Percentiles rank a stretch among this genome's conserved stretches.
phyloP scores from a whole-genome alignment of 2,329 filamentous ascomycete genomes.

The Macrophomina tecta region DNA sequence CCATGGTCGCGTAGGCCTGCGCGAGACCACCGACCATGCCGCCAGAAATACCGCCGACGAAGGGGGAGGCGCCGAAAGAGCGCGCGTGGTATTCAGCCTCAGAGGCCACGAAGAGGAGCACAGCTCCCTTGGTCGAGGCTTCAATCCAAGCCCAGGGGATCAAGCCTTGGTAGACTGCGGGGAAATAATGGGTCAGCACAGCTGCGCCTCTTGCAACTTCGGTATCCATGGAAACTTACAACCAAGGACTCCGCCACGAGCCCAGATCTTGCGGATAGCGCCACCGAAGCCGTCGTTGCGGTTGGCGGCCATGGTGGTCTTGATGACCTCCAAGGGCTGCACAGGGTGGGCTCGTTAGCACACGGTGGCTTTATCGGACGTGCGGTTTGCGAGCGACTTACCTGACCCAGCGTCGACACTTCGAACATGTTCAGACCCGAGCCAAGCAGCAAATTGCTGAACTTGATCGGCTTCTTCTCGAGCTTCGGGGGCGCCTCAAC shows the following conservation, averaged over 20 bases:
- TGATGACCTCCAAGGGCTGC: conserved; percentile 95
- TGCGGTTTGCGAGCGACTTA: conserved; percentile 39
- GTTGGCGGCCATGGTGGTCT: conserved; percentile 99
- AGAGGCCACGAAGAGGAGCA: conserved; percentile 97
- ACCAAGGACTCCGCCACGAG: conserved; percentile 88
- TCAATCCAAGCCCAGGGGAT: conserved; percentile 99
- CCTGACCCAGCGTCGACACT: conserved; percentile 73
- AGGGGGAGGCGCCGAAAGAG: conserved; percentile 80
- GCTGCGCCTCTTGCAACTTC: not conserved
- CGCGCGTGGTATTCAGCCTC: conserved; percentile 96
- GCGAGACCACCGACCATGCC: conserved; percentile 94
- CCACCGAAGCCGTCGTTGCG: conserved; percentile 83
- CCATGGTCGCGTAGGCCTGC: conserved; percentile 99
- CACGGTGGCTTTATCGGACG: not conserved
- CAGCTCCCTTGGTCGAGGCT: conserved; percentile 98
- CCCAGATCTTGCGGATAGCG: conserved; percentile 87
- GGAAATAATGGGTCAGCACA: conserved; percentile 17
- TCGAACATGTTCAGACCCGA: conserved; percentile 96
- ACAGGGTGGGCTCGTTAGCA: conserved; percentile 50
- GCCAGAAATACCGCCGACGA: conserved; percentile 85
- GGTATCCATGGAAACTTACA: conserved; percentile 69
- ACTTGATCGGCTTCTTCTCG: conserved; percentile 99
- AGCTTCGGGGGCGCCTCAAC: conserved; percentile 64
- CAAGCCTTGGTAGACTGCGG: conserved; percentile 94
- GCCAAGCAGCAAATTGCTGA: conserved; percentile 96